Evolutionary conservation across 176 grass and related monocot genomes (phyloP).

Genomic region (Oryza nivara): DNA sequence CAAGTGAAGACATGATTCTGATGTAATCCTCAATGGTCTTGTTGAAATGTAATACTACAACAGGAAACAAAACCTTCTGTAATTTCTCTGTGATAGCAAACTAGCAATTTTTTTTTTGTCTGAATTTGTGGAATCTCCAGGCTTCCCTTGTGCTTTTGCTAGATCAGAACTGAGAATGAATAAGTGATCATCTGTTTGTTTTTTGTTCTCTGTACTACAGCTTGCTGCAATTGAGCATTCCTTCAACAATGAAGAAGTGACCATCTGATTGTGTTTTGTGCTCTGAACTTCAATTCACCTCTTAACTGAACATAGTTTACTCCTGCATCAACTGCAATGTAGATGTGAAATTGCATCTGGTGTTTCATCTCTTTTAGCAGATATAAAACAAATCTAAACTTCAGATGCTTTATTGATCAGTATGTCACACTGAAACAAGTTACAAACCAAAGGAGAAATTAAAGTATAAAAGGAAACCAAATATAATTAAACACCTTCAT

Average conservation of each 20-base stretch:
- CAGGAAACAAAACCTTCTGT: constrained; percentile 37
- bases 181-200: not conserved
- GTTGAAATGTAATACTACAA: constrained; percentile 47
- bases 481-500: not conserved
- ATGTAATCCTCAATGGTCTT: constrained; percentile 40
- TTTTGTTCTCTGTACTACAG: constrained; percentile 10
- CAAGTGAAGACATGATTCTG: constrained; percentile 23
- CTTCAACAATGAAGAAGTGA: not conserved
- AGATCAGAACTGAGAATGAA: not conserved
- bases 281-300: not conserved
- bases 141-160: not conserved
- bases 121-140: not conserved
- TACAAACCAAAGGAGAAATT: not conserved
- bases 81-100: constrained; percentile 27
- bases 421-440: constrained; percentile 22
- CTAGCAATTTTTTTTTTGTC: constrained; percentile 16
- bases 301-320: not conserved
- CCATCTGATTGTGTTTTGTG: not conserved
- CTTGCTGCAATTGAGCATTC: not conserved
- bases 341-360: not conserved
- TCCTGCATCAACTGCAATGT: not conserved
- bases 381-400: not conserved
- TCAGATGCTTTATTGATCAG: not conserved
- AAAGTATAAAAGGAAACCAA: not conserved
- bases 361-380: not conserved